These are phyloP conservation scores for Marsdenia floribunda DNA, from an alignment of 257 asterid genomes.

Conservation along the genomic window DNA sequence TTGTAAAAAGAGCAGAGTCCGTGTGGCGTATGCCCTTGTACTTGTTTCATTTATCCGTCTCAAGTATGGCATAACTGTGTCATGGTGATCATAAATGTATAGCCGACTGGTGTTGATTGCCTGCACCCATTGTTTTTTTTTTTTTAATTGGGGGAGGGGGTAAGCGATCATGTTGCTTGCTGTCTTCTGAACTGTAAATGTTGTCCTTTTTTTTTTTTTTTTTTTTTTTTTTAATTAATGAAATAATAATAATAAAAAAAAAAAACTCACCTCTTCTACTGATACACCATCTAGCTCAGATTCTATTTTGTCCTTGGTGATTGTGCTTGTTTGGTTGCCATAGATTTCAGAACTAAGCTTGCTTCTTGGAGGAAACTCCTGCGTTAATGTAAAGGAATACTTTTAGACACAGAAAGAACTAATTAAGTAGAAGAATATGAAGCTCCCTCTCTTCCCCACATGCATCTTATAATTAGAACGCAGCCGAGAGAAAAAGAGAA, in stretches of 20 bases:
- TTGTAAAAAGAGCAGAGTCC: constrained; percentile 61
- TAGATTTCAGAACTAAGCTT: constrained; percentile 29
- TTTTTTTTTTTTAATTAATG: background rate
- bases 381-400: no score
- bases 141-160: no score
- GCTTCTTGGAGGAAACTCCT: constrained; percentile 59
- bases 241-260: no score
- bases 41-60: constrained; percentile 32
- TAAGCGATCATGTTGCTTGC: no score
- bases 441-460: no score
- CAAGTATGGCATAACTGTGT: constrained; percentile 54
- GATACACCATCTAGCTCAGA: constrained; percentile 42
- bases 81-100: constrained; percentile 67
- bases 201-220: no score
- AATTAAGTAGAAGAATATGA: no score
- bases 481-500: no score
- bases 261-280: constrained; percentile 36
- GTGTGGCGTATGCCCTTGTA: constrained; percentile 45
- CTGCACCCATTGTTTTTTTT: no score
- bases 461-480: no score
- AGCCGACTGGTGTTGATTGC: constrained; percentile 23
- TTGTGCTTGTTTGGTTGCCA: constrained; percentile 55
- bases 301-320: constrained; percentile 40
- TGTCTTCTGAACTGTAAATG: no score
- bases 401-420: no score